Evolutionary conservation across 78 protist genomes (phyloP), one percentile per base, ranked within the genome.

Genomic region (Isochrysis galbana): DNA sequence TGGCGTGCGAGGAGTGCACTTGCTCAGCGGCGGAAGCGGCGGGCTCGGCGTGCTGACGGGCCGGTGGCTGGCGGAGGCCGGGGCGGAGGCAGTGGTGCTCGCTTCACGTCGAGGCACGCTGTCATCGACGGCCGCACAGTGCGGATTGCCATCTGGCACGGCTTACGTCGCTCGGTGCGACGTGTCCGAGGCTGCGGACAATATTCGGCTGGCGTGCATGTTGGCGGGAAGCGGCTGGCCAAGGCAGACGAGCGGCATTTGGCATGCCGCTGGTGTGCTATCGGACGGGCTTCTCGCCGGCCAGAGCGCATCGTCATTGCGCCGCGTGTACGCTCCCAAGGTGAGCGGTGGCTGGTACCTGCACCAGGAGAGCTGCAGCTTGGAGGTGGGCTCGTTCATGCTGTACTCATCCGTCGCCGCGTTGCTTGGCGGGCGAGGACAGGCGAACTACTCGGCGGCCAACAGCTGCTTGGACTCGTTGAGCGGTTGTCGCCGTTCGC

Each of bases 21-120:
- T 72, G 32, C 46, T 90, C 46, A 72, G 89, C 0, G 93, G 93
- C 23, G 93, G 93, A 36, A 36, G 32, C 5, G 70, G 93, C 25
- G 93, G 89, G 0, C 93, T 91, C 55, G 93, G 93, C 14, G 55
- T 72, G 70, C 29, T 47, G 17, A 26, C 55, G 29, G 36, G 67
- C 1, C 39, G 86, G 25, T 91, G 90, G 86, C 89, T 91, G 7
- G 55, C 54, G 3, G 36, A 2, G n/a, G 34, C 70, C n/a, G 91
- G 84, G 5, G 91, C 54, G 51, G 42, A 17, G 7, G 55, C 39
- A 1, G 17, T 44, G 36, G 44, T 72, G 29, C 88, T 80, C 0
- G 55, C 69, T 1, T 74, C 88, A 3, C 88, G 55, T 1, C 1
- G 70, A 26, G 83, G 46, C 10, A 5, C 4, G 69, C 51, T 41